Base-by-base conservation (phyloP, 371 early-diverging fungal species). In the Rhizopus sp. region DNA sequence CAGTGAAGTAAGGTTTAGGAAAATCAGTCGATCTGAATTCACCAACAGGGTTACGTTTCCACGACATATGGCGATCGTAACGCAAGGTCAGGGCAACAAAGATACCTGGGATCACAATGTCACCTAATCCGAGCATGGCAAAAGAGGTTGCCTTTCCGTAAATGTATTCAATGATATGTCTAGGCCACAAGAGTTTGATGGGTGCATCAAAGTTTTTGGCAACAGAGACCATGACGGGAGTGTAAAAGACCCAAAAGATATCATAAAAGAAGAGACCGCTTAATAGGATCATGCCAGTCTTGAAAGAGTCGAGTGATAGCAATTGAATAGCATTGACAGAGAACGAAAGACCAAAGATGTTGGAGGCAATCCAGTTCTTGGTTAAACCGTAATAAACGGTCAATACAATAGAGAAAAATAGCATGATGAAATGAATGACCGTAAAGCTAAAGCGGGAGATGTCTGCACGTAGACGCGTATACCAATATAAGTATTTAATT, bases 161-260 rank as follows among this genome's bases (percentile, higher is more conserved):
- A 7, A 73, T 23, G 45, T 56, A 75, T 34, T 70, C 83, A 55
- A 87, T 76, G 42, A 90, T 75, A 37, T 89, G 75, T 50, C 87
- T 85, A n/a, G 98, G 97, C 80, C 88, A 96, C 48, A 95, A 78
- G 15, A 98, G 88, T 82, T 97, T 97, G 76, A 98, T 93, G 42
- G 99, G 99, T 1, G 93, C 94, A 68, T 98, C 97, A 77, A 97
- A 92, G 66, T 86, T 89, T 79, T 92, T 95, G 44, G 99, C 99
- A 35, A 98, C 99, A 0, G 92, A 90, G 23, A 97, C 96, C 99
- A 98, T 98, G 50, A 98, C 99, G 52, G 94, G 94, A 2, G 98
- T 97, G 32, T 96, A 96, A 82, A 97, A 98, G 53, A 98, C 99
- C 98, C 98, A 98, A 65, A 97, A 98, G 55, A 98, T 89, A 72